Evolutionary conservation across 306 rosid genomes (phyloP), one percentile per base, ranked within the genome.

Genomic region (Purshia tridentata): DNA sequence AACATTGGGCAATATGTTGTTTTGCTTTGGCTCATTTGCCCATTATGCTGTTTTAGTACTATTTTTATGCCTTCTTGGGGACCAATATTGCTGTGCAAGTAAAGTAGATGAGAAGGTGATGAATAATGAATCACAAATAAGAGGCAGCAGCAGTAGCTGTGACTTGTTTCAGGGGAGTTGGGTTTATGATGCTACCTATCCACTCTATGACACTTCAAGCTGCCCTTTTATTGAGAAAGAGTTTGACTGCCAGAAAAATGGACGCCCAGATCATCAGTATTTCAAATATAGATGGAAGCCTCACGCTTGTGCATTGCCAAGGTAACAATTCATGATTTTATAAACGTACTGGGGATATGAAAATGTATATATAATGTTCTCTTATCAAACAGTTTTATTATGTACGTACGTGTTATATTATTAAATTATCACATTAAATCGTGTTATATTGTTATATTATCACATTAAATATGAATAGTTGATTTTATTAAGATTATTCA

Each of bases 281-380:
- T 86, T 73, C 75, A 83, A 78, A 11, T 71, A 66, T 53, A 76
- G 79, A 83, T 86, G 90, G 90, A 77, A 83, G 50, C 86, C 90
- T 42, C 10, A 18, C 13, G 50, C 42, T 50, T 83, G 87, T 58
- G 16, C 63, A 29, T 29, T 81, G 22, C 87, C 87, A 44, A 72
- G 86, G 84, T 81, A 63, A 55, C 39, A 20, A 19, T 29, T 29
- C 35, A 29, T 29, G 35, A 29, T 29, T 29, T 29, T 29, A 29
- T 1, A 29, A 29, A 29, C 35, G 35, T 29, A 3, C 35, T 29
- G 1, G 35, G 35, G n/a, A n/a, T n/a, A 29, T 29, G 35, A 29
- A 29, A 3, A 29, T n/a, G n/a, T n/a, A n/a, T n/a, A n/a, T n/a
- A n/a, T 29, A 29, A 29, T 29, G 35, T 29, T 29, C 35, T 29